Percentiles rank a stretch among this genome's conserved stretches.
phyloP scores from a whole-genome alignment of 306 rosid genomes.

The Inga laurina region DNA sequence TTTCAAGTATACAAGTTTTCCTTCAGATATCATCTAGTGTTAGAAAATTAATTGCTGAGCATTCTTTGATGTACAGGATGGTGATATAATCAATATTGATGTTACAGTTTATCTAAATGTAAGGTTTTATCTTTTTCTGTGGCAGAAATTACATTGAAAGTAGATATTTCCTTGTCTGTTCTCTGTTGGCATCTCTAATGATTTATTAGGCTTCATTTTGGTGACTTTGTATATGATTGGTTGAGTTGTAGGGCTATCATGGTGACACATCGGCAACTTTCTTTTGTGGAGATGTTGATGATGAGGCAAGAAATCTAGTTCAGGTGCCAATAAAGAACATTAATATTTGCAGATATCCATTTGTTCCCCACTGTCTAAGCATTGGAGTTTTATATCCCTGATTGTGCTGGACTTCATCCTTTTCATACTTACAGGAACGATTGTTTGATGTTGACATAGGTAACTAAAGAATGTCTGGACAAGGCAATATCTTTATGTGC shows the following conservation, averaged over 20 bases:
- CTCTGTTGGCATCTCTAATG: slow-evolving; percentile 11
- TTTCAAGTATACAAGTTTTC: slow-evolving; percentile 14
- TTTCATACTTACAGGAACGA: slow-evolving; percentile 26
- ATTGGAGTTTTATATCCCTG: background rate
- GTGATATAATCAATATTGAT: slow-evolving; percentile 90
- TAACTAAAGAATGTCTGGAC: slow-evolving; percentile 77
- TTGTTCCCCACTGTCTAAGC: background rate
- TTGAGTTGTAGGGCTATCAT: slow-evolving; percentile 75
- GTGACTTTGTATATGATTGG: slow-evolving; percentile 29
- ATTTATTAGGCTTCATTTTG: slow-evolving; percentile 22
- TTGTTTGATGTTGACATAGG: slow-evolving; percentile 49
- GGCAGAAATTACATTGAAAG: slow-evolving; percentile 8
- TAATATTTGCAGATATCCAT: background rate
- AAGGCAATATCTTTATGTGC: slow-evolving; percentile 93
- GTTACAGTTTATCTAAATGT: slow-evolving; percentile 93
- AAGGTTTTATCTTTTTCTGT: slow-evolving; percentile 39
- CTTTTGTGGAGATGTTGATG: slow-evolving; percentile 86
- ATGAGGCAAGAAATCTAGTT: slow-evolving; percentile 66
- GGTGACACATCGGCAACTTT: slow-evolving; percentile 91
- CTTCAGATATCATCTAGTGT: background rate
- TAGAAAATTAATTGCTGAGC: slow-evolving; percentile 6
- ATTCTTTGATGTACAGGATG: slow-evolving; percentile 65
- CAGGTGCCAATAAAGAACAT: slow-evolving; percentile 53
- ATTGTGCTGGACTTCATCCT: background rate
- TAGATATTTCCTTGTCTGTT: slow-evolving; percentile 2